A percentile compares a stretch with the other conserved stretches of the same genome.
Conservation (phyloP, 139 green algal genomes). For the Trebouxia sp. region DNA sequence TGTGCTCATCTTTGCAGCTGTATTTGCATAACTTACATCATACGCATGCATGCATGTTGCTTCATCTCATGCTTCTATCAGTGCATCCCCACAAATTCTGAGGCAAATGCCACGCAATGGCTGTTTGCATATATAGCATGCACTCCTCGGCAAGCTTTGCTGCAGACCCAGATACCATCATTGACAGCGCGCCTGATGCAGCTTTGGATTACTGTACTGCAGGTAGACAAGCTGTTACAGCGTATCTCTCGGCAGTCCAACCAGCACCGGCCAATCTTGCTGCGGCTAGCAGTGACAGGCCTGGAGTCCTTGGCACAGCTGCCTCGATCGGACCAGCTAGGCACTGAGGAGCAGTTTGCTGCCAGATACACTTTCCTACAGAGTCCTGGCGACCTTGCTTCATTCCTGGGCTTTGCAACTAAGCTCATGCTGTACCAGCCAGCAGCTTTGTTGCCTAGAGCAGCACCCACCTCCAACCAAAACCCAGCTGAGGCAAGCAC, state of each 20-base stretch:
- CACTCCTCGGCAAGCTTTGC: background rate
- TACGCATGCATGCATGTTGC: too few relatives aligned
- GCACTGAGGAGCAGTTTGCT: conserved; percentile 38
- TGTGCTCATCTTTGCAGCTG: too few relatives aligned
- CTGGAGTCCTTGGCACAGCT: conserved; percentile 40
- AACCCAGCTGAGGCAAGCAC: conserved; percentile 18
- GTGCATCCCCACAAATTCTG: too few relatives aligned
- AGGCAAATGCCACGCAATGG: too few relatives aligned
- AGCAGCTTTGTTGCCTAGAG: conserved; percentile 3
- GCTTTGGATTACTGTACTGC: background rate
- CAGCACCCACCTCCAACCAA: background rate
- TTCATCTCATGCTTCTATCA: too few relatives aligned
- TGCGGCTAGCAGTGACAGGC: conserved; percentile 58
- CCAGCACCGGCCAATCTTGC: conserved; percentile 64
- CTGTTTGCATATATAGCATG: too few relatives aligned
- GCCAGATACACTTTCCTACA: conserved; percentile 41
- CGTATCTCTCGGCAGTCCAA: conserved; percentile 42
- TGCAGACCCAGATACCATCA: background rate
- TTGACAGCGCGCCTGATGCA: background rate
- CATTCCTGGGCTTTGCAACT: conserved; percentile 64
- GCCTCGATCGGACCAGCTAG: conserved; percentile 11
- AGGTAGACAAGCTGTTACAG: conserved; percentile 62
- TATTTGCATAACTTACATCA: too few relatives aligned
- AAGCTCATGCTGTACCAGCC: conserved; percentile 77
- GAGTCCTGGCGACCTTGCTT: conserved; percentile 33